Conservation (phyloP, 768 basidiomycete genomes). For the Suillus subluteus region DNA sequence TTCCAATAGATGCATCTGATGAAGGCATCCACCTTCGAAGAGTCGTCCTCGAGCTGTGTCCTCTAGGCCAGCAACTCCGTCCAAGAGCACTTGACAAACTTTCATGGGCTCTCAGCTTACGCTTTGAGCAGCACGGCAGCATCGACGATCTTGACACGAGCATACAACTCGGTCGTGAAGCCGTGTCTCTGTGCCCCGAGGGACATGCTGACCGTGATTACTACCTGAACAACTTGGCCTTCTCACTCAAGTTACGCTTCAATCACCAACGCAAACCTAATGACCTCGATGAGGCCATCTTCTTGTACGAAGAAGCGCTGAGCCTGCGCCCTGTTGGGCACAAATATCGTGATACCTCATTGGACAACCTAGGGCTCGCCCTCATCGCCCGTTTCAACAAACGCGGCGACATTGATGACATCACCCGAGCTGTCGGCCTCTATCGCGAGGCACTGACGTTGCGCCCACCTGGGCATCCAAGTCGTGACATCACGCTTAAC, state of each 20-base stretch:
- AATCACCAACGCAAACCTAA: background rate
- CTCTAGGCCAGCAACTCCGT: background rate
- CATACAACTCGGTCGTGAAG: background rate
- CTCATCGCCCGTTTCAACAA: background rate
- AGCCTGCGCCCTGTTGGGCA: background rate
- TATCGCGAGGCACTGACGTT: background rate
- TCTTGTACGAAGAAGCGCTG: background rate
- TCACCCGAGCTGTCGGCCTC: background rate
- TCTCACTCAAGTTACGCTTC: background rate
- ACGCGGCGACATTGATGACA: background rate
- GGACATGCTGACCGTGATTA: background rate
- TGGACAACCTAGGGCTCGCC: background rate
- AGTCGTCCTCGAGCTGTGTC: background rate
- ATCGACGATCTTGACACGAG: background rate
- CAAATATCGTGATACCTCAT: background rate
- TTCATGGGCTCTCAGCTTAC: fast-evolving
- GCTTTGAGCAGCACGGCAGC: background rate
- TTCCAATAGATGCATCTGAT: background rate
- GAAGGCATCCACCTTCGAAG: background rate
- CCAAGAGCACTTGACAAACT: background rate
- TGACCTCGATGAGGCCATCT: background rate
- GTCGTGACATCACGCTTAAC: background rate
- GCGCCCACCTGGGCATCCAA: background rate
- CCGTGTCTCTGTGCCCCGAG: background rate
- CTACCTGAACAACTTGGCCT: background rate